Evolutionary conservation across 768 basidiomycete genomes (phyloP).

Genomic region (Galerina marginata): DNA sequence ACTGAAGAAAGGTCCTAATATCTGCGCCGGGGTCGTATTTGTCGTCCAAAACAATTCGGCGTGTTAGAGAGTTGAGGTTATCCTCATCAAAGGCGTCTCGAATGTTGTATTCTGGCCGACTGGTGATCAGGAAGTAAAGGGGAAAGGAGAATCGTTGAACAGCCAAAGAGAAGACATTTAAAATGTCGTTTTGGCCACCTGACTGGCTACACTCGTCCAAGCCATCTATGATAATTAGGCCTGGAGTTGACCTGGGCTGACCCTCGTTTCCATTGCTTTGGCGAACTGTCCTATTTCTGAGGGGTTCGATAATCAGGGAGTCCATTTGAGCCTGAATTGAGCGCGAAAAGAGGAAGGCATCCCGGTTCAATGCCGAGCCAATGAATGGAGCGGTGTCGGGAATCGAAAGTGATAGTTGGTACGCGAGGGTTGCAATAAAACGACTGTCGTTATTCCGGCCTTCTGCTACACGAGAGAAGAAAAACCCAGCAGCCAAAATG

Average conservation of each 20-base stretch:
- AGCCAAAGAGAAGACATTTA: not conserved
- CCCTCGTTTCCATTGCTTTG: not conserved
- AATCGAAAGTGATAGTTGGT: slow-evolving; percentile 15
- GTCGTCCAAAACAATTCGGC: not conserved
- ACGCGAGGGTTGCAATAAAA: slow-evolving; percentile 21
- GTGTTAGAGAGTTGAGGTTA: not conserved
- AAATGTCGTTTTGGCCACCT: not conserved
- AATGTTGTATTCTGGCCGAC: not conserved
- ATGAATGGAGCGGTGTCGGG: slow-evolving; percentile 2
- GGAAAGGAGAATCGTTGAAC: not conserved
- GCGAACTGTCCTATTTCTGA: not conserved
- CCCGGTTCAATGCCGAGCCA: not conserved
- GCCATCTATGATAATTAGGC: slow-evolving; percentile 5
- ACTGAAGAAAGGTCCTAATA: not conserved
- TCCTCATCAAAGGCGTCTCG: not conserved
- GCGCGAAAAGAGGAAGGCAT: not conserved
- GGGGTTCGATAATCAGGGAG: not conserved
- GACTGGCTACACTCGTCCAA: slow-evolving; percentile 3
- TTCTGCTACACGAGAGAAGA: slow-evolving; percentile 16
- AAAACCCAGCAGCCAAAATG: slow-evolving; percentile 14
- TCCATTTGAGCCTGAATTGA: not conserved
- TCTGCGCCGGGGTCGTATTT: not conserved
- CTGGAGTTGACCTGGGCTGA: not conserved
- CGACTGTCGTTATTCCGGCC: slow-evolving; percentile 9
- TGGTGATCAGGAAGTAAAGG: not conserved